Percentiles rank a stretch among this genome's conserved stretches.
These are phyloP conservation scores for Potentilla sterilis DNA, from an alignment of 306 rosid genomes.

Conservation along the genomic window DNA sequence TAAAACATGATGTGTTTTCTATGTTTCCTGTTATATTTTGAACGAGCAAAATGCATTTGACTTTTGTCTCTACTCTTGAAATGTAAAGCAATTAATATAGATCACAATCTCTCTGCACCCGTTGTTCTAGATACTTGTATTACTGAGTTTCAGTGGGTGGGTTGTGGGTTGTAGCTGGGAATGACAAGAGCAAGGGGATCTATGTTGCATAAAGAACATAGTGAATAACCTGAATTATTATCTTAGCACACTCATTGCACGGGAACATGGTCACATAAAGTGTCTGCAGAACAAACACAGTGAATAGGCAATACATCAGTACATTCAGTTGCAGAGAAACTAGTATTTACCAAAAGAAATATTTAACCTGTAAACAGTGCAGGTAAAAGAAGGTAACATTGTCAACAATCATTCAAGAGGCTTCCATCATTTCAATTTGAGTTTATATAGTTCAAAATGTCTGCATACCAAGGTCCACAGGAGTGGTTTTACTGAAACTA, in stretches of 20 bases:
- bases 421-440: not conserved
- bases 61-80: not conserved
- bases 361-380: not conserved
- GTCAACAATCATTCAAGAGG: not conserved
- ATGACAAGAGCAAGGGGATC: not conserved
- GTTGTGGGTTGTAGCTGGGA: not conserved
- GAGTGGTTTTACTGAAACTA: not conserved
- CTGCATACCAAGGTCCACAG: not conserved
- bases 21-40: not conserved
- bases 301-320: not conserved
- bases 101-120: not conserved
- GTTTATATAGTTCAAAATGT: not conserved
- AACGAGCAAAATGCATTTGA: conserved; percentile 12
- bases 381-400: not conserved
- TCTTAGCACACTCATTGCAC: conserved; percentile 93
- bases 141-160: not conserved
- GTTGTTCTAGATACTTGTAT: not conserved
- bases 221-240: conserved; percentile 77
- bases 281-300: conserved; percentile 48
- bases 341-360: too few species aligned
- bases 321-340: conserved; percentile 1
- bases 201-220: conserved; percentile 7
- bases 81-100: not conserved
- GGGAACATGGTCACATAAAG: conserved; percentile 86
- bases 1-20: not conserved